A percentile compares a stretch with the other conserved stretches of the same genome.
These are phyloP conservation scores for Neonothopanus nambi DNA, from an alignment of 1,284 basidiomycete genomes.

Conservation along the genomic window DNA sequence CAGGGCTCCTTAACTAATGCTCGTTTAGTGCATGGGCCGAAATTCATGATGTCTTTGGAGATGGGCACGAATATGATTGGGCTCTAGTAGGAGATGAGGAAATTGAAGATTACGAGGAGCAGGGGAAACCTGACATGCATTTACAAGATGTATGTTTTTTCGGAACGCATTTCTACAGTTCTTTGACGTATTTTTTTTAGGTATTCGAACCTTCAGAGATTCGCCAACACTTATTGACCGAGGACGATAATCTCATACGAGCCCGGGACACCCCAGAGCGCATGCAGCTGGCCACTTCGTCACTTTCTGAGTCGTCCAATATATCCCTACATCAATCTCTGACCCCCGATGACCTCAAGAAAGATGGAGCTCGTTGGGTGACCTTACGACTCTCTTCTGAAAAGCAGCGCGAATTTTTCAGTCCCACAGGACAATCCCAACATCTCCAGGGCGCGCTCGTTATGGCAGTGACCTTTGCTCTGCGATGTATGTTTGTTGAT, in stretches of 20 bases:
- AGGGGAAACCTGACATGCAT: constrained; percentile 72
- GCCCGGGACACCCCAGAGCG: constrained; percentile 93
- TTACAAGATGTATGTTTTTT: constrained; percentile 80
- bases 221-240: constrained; percentile 86
- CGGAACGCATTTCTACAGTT: constrained; percentile 2
- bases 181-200: constrained; percentile 40
- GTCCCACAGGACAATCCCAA: constrained; percentile 55
- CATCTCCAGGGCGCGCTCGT: constrained; percentile 73
- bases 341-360: constrained; percentile 64
- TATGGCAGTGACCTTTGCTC: constrained; percentile 76
- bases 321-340: constrained; percentile 69
- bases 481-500: constrained; percentile 86
- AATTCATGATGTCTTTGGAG: constrained; percentile 95
- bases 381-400: constrained; percentile 81
- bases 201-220: constrained; percentile 99
- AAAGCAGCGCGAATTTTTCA: constrained; percentile 78
- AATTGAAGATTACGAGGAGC: constrained; percentile 58
- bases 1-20: constrained; percentile 21
- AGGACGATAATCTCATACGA: constrained; percentile 93
- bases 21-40: constrained; percentile 88
- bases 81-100: constrained; percentile 83
- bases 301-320: constrained; percentile 69
- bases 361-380: constrained; percentile 88
- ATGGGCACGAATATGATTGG: constrained; percentile 97
- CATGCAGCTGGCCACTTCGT: constrained; percentile 92